These are phyloP conservation scores for Eustoma russellianum DNA, from an alignment of 257 asterid genomes.

Conservation along the genomic window DNA sequence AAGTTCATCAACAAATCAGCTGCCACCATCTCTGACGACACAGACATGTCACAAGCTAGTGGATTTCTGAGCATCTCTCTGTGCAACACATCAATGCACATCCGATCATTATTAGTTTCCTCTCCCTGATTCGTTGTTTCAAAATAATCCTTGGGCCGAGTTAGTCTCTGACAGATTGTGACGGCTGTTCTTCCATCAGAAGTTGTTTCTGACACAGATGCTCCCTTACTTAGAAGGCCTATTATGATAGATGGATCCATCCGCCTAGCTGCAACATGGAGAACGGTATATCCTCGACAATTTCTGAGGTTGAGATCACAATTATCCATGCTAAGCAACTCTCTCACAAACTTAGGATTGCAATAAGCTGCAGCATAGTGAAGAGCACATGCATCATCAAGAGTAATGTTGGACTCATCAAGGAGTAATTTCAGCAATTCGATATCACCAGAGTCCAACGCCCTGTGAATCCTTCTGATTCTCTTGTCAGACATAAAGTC, in stretches of 20 bases:
- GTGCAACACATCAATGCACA: constrained; percentile 73
- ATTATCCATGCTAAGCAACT: constrained; percentile 45
- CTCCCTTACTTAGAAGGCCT: constrained; percentile 45
- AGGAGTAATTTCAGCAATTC: constrained; percentile 57
- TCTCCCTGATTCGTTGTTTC: constrained; percentile 47
- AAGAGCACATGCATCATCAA: constrained; percentile 63
- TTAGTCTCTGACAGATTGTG: constrained; percentile 58
- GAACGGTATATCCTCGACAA: constrained; percentile 60
- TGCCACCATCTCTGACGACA: constrained; percentile 49
- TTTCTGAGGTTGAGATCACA: constrained; percentile 57
- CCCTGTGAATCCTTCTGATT: constrained; percentile 52
- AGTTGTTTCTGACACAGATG: constrained; percentile 48
- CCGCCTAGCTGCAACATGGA: constrained; percentile 87
- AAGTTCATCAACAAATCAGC: constrained; percentile 78
- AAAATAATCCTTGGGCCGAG: constrained; percentile 65
- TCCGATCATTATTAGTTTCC: constrained; percentile 51
- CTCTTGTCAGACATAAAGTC: constrained; percentile 41
- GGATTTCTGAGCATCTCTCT: constrained; percentile 68
- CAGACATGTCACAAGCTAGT: constrained; percentile 34
- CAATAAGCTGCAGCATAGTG: constrained; percentile 89
- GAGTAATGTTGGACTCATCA: constrained; percentile 53
- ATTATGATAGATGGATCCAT: constrained; percentile 59
- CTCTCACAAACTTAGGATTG: constrained; percentile 49
- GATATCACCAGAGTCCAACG: constrained; percentile 69
- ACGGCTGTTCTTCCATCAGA: constrained; percentile 59